phyloP scores from a whole-genome alignment of 768 basidiomycete genomes.

The Suillus americanus region DNA sequence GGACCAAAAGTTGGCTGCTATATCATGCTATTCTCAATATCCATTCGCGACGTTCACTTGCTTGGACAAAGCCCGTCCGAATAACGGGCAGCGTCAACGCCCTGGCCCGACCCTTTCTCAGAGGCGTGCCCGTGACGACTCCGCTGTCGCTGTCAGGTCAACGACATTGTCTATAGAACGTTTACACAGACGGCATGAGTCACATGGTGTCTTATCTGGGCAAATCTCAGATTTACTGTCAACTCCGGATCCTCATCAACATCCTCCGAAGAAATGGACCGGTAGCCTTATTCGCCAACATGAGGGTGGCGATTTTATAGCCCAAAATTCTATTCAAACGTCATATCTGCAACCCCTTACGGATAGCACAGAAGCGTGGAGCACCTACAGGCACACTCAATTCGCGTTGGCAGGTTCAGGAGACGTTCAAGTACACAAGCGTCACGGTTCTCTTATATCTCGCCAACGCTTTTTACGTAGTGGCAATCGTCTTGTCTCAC shows the following conservation, averaged over 20 bases:
- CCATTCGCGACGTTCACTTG: no score
- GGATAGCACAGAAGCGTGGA: neutral
- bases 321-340: neutral
- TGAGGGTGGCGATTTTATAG: neutral
- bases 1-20: neutral
- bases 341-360: neutral
- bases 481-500: neutral
- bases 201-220: neutral
- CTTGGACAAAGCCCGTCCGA: neutral
- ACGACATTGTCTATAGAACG: neutral
- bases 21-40: neutral
- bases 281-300: neutral
- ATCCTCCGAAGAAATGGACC: neutral
- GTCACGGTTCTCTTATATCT: neutral
- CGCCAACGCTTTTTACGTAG: neutral
- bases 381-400: neutral
- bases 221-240: slow-evolving; percentile 1
- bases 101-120: neutral
- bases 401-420: neutral
- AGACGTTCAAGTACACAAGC: neutral
- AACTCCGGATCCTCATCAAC: neutral
- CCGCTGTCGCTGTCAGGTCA: neutral
- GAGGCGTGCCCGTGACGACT: neutral
- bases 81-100: neutral
- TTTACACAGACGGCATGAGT: neutral